phyloP scores from a whole-genome alignment of 1,139 yeast species.

The Yamadazyma taylorii region DNA sequence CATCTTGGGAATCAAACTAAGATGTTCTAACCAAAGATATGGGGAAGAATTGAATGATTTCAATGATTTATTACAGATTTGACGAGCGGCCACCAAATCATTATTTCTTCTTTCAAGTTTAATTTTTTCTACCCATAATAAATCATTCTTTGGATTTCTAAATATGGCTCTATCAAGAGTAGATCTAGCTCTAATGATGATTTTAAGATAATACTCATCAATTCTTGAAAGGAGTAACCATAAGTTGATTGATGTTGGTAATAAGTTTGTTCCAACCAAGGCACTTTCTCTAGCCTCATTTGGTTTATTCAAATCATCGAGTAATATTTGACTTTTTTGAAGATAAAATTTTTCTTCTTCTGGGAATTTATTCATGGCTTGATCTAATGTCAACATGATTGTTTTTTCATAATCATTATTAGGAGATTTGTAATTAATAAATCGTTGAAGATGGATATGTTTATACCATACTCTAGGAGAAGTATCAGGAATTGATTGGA shows the following conservation, averaged over 20 bases:
- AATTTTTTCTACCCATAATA: constrained; percentile 59
- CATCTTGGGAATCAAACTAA: constrained; percentile 51
- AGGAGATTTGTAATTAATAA: constrained; percentile 11
- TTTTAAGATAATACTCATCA: constrained; percentile 43
- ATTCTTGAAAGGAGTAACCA: constrained; percentile 59
- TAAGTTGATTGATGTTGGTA: constrained; percentile 44
- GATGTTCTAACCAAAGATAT: constrained; percentile 59
- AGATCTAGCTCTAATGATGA: constrained; percentile 65
- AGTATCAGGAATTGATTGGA: constrained; percentile 28
- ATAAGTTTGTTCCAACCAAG: constrained; percentile 47
- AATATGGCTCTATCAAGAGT: constrained; percentile 67
- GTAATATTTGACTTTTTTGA: constrained; percentile 58
- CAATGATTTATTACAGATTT: constrained; percentile 59
- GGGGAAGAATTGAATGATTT: constrained; percentile 61
- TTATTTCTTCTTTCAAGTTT: constrained; percentile 54
- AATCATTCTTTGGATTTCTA: constrained; percentile 48
- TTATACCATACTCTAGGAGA: constrained; percentile 62
- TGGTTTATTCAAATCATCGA: constrained; percentile 23
- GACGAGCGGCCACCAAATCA: constrained; percentile 54
- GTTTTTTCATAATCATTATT: constrained; percentile 11
- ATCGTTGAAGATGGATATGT: constrained; percentile 57
- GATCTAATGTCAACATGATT: constrained; percentile 42
- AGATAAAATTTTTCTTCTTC: constrained; percentile 50
- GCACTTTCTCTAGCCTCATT: constrained; percentile 50
- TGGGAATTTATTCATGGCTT: constrained; percentile 50